A percentile compares a stretch with the other conserved stretches of the same genome.
phyloP scores from a whole-genome alignment of 164 flowering plant genomes.

The Umbilicus rupestris region DNA sequence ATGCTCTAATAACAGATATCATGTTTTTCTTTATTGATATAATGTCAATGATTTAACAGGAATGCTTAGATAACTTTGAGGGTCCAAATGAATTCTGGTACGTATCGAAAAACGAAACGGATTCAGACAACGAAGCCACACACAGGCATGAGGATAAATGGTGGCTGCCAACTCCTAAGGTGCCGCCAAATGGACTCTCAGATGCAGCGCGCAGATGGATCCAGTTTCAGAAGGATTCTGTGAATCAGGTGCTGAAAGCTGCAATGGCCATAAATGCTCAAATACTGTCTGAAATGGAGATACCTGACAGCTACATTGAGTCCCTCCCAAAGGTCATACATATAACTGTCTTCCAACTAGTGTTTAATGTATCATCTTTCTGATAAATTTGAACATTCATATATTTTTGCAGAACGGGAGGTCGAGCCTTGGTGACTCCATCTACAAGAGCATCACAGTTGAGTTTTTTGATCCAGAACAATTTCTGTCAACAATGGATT shows the following conservation, averaged over 20 bases:
- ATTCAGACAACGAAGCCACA: constrained; percentile 27
- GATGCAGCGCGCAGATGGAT: constrained; percentile 55
- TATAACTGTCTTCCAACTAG: too few species aligned
- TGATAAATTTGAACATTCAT: neutral
- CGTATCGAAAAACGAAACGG: constrained; percentile 34
- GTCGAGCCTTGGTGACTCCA: constrained; percentile 68
- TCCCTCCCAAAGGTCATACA: constrained; percentile 82
- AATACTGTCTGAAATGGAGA: constrained; percentile 69
- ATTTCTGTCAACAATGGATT: constrained; percentile 50
- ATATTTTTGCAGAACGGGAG: constrained; percentile 51
- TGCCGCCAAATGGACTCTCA: constrained; percentile 62
- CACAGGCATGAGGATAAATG: constrained; percentile 60
- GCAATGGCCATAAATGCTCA: constrained; percentile 93
- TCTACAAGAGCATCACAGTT: constrained; percentile 66
- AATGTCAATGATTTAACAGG: constrained; percentile 28
- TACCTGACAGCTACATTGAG: constrained; percentile 77
- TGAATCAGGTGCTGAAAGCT: constrained; percentile 83
- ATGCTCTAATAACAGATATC: too few species aligned
- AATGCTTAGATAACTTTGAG: constrained; percentile 50
- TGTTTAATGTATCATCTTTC: too few species aligned
- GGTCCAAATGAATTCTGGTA: constrained; percentile 66
- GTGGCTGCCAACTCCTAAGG: constrained; percentile 74
- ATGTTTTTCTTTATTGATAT: neutral
- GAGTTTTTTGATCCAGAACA: constrained; percentile 73
- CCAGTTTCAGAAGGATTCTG: constrained; percentile 67